Conservation (phyloP, 2,329 filamentous ascomycete genomes). For the Paecilomyces niveus region DNA sequence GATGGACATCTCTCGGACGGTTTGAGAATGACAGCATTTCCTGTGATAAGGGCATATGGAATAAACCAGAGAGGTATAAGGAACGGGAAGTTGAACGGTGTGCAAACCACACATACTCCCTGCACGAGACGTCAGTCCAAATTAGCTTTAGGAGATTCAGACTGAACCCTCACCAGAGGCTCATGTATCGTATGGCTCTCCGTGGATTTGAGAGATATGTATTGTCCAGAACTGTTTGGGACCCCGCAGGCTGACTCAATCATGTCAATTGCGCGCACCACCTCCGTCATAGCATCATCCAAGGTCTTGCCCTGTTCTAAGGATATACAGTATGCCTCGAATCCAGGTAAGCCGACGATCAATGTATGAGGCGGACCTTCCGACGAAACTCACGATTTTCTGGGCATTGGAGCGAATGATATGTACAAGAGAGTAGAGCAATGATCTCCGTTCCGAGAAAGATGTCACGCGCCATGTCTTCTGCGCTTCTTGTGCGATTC, state of each 20-base stretch:
- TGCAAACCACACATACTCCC: not conserved
- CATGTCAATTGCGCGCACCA: not conserved
- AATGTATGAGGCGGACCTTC: not conserved
- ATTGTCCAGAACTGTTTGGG: not conserved
- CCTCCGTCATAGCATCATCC: not conserved
- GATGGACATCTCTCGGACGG: constrained; percentile 60
- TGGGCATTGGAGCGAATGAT: not conserved
- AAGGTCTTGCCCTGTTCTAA: not conserved
- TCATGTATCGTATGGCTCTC: not conserved
- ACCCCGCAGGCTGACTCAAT: not conserved
- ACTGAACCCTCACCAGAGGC: not conserved
- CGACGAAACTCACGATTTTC: not conserved
- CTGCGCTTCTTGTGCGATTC: not conserved
- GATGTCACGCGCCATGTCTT: not conserved
- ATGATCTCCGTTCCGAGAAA: not conserved
- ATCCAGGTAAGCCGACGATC: not conserved
- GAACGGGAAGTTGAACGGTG: constrained; percentile 2
- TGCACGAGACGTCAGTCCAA: not conserved
- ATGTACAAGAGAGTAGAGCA: not conserved
- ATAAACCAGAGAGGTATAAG: constrained; percentile 1
- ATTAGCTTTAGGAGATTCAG: too few species aligned
- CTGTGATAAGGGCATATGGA: constrained; percentile 31
- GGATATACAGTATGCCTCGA: not conserved
- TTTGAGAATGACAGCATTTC: constrained; percentile 59
- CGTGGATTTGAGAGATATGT: not conserved